A percentile compares a stretch with the other conserved stretches of the same genome.
These are phyloP conservation scores for Auriscalpium orientale DNA, from an alignment of 768 basidiomycete species.

Conservation along the genomic window DNA sequence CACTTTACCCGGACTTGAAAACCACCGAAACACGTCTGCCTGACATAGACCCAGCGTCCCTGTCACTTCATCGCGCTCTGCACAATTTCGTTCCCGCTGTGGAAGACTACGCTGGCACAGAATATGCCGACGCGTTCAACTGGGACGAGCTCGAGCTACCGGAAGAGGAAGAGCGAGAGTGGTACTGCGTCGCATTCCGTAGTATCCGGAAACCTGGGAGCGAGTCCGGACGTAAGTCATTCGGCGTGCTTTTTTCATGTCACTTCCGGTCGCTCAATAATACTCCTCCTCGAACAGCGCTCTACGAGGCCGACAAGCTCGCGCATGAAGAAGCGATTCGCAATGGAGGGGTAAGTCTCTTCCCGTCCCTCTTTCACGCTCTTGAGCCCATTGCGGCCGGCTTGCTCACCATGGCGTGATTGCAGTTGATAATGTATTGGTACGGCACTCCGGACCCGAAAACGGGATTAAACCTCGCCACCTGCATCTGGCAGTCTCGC, in stretches of 20 bases:
- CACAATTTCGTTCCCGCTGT: conserved; percentile 64
- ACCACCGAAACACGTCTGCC: conserved; percentile 73
- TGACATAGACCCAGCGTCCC: conserved; percentile 75
- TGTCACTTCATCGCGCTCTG: conserved; percentile 80
- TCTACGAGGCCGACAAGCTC: conserved; percentile 79
- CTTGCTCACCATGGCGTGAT: conserved; percentile 2
- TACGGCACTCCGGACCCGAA: conserved; percentile 74
- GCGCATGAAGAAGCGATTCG: conserved; percentile 92
- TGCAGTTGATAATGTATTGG: conserved; percentile 85
- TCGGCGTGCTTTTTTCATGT: neutral
- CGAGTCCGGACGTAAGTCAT: conserved; percentile 49
- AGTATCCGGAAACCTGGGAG: conserved; percentile 67
- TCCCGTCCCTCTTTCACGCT: too few species aligned
- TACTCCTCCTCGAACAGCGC: conserved; percentile 33
- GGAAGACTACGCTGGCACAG: conserved; percentile 49
- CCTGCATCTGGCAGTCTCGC: conserved; percentile 92
- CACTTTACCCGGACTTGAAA: conserved; percentile 29
- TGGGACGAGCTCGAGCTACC: conserved; percentile 70
- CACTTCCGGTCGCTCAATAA: neutral
- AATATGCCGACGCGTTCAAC: conserved; percentile 81
- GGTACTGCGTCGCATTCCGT: conserved; percentile 90
- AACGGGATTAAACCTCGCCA: conserved; percentile 84
- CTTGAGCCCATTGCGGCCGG: too few species aligned
- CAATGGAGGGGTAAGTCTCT: conserved; percentile 66
- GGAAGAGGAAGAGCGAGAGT: conserved; percentile 68